phyloP scores from a whole-genome alignment of 768 basidiomycete genomes.

The Suillus tomentosus region DNA sequence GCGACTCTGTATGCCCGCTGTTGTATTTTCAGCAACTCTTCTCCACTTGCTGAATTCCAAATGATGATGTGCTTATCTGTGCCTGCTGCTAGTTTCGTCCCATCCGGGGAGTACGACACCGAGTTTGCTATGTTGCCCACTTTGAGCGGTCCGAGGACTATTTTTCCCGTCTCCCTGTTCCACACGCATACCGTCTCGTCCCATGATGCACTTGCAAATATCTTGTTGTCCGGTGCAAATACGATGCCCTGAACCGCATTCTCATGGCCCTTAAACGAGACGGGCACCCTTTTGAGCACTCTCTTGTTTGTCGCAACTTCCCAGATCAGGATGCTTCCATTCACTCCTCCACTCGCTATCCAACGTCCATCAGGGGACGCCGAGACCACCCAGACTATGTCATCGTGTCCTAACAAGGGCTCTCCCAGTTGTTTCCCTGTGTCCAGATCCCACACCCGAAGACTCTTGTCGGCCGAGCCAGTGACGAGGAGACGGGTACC shows the following conservation, averaged over 20 bases:
- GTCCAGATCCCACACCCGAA: too few relatives aligned
- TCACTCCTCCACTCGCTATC: too few relatives aligned
- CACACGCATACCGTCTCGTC: background rate
- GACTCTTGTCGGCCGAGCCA: too few relatives aligned
- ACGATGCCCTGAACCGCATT: fast-evolving
- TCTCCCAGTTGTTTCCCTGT: too few relatives aligned
- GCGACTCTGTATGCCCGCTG: background rate
- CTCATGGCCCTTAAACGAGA: background rate
- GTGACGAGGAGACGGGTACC: too few relatives aligned
- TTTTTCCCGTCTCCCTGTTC: background rate
- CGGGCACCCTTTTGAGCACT: background rate
- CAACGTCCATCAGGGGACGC: too few relatives aligned
- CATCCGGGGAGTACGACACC: background rate
- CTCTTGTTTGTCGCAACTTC: background rate
- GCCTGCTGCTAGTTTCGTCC: slow-evolving; percentile 10
- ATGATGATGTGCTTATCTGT: slow-evolving; percentile 5
- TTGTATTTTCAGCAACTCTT: background rate
- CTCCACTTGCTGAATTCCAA: background rate
- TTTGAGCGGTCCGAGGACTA: background rate
- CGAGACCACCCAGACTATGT: too few relatives aligned
- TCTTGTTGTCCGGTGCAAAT: background rate
- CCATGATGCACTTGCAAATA: background rate
- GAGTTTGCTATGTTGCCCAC: fast-evolving
- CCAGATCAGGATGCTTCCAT: slow-evolving; percentile 5
- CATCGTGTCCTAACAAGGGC: too few relatives aligned